Evolutionary conservation across 306 rosid species (phyloP), one percentile per base, ranked within the genome.

Genomic region (Cicer cuneatum): DNA sequence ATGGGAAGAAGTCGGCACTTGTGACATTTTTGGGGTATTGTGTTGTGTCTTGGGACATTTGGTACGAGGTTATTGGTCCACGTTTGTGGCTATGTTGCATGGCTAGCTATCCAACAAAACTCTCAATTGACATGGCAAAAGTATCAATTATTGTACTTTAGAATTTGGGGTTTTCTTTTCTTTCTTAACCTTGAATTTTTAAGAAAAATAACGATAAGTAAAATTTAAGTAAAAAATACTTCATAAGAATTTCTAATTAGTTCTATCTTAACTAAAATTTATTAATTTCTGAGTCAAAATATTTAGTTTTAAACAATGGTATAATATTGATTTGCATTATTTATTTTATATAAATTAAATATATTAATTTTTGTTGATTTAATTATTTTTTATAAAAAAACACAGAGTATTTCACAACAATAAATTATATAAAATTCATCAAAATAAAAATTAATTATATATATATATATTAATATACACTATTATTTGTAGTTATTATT

Each of bases 101-200:
- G 19, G 10, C 10, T 29, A 59, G 12, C 21, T 60, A 60, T 60
- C 45, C 35, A 60, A 60, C 45, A n/a, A 60, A 60, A 60, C 45
- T 60, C 45, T 5, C 16, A 33, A 35, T 60, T 13, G 21, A n/a
- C 5, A 59, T 2, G 40, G 33, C 42, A 5, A 52, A 52, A 3
- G 7, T 18, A 33, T 5, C 43, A 59, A 59, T 59, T 33, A 59
- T 59, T 59, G 66, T 59, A 12, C 66, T 59, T 33, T 35, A 2
- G 7, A 33, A 59, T 13, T 58, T 33, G 66, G 41, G 21, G 33
- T 21, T 0, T 29, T 29, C 4, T 29, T 29, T 29, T 29, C 4
- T 4, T 29, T 3, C 35, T 4, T 29, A 29, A 29, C 35, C 5
- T 29, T 29, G 35, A 29, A 29, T 29, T 29, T 29, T 29, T 29